Conservation (phyloP, 2,329 filamentous ascomycete species). For the Penicillium crustosum region DNA sequence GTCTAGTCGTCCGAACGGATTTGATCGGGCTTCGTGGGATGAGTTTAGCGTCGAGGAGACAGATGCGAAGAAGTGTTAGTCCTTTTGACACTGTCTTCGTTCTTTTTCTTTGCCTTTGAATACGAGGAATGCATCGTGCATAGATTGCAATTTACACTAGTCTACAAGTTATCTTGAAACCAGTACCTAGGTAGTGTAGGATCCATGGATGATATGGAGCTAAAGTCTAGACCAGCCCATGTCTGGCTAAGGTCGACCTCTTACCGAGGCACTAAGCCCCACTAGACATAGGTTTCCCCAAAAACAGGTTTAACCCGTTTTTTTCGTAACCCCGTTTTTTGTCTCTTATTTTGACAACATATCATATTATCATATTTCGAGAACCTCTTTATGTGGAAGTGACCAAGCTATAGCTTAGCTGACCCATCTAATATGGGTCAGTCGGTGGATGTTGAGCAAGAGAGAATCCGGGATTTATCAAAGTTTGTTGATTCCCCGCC, state of each 20-base stretch:
- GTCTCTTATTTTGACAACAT: not conserved
- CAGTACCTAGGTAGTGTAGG: too few species aligned
- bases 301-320: constrained; percentile 1
- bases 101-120: not conserved
- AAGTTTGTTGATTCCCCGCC: constrained; percentile 10
- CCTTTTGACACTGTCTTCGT: not conserved
- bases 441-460: constrained; percentile 15
- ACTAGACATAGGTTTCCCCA: too few species aligned
- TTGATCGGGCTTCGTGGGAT: constrained; percentile 51
- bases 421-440: constrained; percentile 10
- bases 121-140: constrained; percentile 2
- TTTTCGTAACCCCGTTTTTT: not conserved
- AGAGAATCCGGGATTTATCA: constrained; percentile 22
- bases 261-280: not conserved
- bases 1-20: constrained; percentile 54
- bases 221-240: too few species aligned
- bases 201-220: too few species aligned
- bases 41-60: constrained; percentile 30
- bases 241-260: too few species aligned
- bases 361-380: not conserved
- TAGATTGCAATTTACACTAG: not conserved
- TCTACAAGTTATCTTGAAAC: not conserved
- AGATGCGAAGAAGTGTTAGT: constrained; percentile 28
- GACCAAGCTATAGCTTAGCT: constrained; percentile 5
- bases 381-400: not conserved